Percentiles rank a stretch among this genome's conserved stretches.
These are phyloP conservation scores for Plasmodium berghei DNA, from an alignment of 169 alveolate species.

Conservation along the genomic window DNA sequence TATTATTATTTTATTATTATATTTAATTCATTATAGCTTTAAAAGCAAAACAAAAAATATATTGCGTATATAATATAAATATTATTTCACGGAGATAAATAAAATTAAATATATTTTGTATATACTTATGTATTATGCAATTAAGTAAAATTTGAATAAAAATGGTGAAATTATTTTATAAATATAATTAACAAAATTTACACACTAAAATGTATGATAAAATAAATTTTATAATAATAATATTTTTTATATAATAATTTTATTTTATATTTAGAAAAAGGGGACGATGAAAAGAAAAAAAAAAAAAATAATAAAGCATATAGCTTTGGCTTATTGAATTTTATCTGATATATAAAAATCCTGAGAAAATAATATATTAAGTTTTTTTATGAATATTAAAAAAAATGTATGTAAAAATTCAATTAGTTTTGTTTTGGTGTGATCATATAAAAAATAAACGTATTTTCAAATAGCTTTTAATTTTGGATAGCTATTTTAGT, in stretches of 20 bases:
- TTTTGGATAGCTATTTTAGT: background rate
- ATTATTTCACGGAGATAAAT: conserved; percentile 12
- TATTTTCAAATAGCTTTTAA: background rate
- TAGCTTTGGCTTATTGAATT: background rate
- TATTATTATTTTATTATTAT: background rate
- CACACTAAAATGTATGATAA: conserved; percentile 8
- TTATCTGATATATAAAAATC: conserved; percentile 9
- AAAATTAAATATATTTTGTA: background rate
- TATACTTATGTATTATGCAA: background rate
- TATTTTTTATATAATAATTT: background rate
- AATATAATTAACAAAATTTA: conserved; percentile 11
- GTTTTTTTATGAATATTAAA: background rate
- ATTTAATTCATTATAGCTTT: conserved; percentile 5
- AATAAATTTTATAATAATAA: background rate
- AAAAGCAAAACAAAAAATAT: conserved; percentile 4
- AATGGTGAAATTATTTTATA: background rate
- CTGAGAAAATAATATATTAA: background rate
- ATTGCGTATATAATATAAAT: background rate
- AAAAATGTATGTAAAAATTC: background rate
- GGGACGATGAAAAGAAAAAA: conserved; percentile 7
- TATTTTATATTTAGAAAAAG: background rate
- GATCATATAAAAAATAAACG: background rate
- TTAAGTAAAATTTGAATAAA: background rate
- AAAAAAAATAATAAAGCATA: conserved; percentile 7
- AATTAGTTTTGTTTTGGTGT: background rate